A percentile compares a stretch with the other conserved stretches of the same genome.
These are phyloP conservation scores for Pelomyxa schiedti DNA, from an alignment of 78 protist genomes.

Conservation along the genomic window DNA sequence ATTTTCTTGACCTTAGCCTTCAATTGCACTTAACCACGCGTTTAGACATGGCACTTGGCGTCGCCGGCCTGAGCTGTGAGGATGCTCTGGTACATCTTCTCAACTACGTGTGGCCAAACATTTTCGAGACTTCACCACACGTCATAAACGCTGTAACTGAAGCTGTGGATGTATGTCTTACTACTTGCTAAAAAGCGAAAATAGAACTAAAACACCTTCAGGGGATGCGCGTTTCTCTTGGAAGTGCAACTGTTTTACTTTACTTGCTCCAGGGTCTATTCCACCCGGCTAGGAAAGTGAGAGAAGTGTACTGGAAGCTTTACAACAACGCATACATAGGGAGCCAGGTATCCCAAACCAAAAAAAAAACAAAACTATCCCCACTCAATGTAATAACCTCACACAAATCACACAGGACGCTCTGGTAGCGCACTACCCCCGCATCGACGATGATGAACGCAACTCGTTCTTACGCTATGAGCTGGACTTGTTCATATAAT, in stretches of 20 bases:
- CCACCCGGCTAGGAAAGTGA: constrained; percentile 90
- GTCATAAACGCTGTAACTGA: constrained; percentile 93
- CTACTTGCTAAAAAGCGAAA: no score
- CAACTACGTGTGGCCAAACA: constrained; percentile 98
- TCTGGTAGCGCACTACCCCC: constrained; percentile 61
- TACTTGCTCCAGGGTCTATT: constrained; percentile 85
- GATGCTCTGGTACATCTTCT: constrained; percentile 94
- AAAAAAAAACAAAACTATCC: constrained; percentile 31
- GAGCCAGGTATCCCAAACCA: no score
- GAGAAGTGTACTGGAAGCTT: constrained; percentile 95
- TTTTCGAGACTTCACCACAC: constrained; percentile 97
- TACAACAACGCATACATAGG: constrained; percentile 90
- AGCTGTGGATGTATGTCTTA: no score
- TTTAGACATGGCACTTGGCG: constrained; percentile 58
- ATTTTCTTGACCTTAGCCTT: constrained; percentile 30
- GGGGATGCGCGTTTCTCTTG: constrained; percentile 85
- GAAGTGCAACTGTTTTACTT: constrained; percentile 75
- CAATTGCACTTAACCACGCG: not conserved
- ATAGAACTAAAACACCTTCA: no score
- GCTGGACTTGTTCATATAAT: constrained; percentile 37
- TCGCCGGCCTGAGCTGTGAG: constrained; percentile 81
- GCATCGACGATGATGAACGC: constrained; percentile 35
- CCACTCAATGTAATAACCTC: constrained; percentile 8
- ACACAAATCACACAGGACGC: constrained; percentile 34
- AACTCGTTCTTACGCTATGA: constrained; percentile 48